Evolutionary conservation across 2,329 filamentous ascomycete genomes (phyloP).

Genomic region (Aspergillus chevalieri): DNA sequence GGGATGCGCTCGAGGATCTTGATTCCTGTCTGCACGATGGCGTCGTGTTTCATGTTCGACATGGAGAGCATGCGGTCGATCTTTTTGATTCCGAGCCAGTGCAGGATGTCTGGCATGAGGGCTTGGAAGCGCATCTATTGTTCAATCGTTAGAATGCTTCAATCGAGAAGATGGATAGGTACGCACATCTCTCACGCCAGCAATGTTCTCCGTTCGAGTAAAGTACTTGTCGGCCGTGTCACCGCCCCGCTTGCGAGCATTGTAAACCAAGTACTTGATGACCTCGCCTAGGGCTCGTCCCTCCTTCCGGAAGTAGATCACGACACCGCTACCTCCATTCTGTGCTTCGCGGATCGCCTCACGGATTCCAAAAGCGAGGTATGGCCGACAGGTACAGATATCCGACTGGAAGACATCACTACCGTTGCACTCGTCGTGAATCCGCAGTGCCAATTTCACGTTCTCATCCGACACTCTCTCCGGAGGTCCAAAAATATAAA

Average conservation of each 20-base stretch:
- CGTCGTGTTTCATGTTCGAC: slow-evolving; percentile 66
- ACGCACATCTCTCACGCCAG: slow-evolving; percentile 69
- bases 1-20: slow-evolving; percentile 86
- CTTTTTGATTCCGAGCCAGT: slow-evolving; percentile 97
- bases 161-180: background rate
- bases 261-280: slow-evolving; percentile 72
- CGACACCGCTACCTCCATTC: slow-evolving; percentile 84
- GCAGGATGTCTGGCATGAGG: slow-evolving; percentile 93
- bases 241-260: slow-evolving; percentile 41
- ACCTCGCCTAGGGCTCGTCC: slow-evolving; percentile 91
- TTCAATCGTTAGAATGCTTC: slow-evolving; percentile 5
- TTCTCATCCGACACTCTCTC: slow-evolving; percentile 88
- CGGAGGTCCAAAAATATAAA: slow-evolving; percentile 94
- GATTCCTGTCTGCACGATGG: slow-evolving; percentile 47
- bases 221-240: slow-evolving; percentile 60
- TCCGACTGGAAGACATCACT: slow-evolving; percentile 97
- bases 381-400: slow-evolving; percentile 89
- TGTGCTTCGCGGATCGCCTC: slow-evolving; percentile 97
- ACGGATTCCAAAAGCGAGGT: slow-evolving; percentile 93
- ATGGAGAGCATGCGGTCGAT: slow-evolving; percentile 98
- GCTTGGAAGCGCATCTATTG: slow-evolving; percentile 90
- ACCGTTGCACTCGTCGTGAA: slow-evolving; percentile 88
- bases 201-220: slow-evolving; percentile 95
- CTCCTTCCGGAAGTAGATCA: slow-evolving; percentile 98
- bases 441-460: slow-evolving; percentile 71